Percentiles rank a stretch among this genome's conserved stretches.
phyloP scores from a whole-genome alignment of 495 filamentous ascomycete species.

The Geoglossum glabrum region DNA sequence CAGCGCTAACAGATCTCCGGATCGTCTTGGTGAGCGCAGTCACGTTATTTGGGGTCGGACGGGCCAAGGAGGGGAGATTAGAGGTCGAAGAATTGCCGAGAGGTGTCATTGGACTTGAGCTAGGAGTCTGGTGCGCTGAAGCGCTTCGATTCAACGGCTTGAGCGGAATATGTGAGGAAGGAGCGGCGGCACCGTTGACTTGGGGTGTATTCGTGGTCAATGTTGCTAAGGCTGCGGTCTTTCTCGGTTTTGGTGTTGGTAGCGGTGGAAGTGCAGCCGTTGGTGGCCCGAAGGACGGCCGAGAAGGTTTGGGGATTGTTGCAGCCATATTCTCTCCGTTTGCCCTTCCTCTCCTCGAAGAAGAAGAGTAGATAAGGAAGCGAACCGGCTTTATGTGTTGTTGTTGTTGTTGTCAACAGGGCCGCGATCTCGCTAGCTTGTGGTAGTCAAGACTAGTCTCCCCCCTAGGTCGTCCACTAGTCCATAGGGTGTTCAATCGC shows the following conservation, averaged over 20 bases:
- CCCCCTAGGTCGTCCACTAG: neutral
- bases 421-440: neutral
- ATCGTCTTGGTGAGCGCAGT: conserved; percentile 37
- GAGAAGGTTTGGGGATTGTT: conserved; percentile 42
- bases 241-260: conserved; percentile 49
- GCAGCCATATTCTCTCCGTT: conserved; percentile 28
- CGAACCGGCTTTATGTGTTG: neutral
- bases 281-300: conserved; percentile 41
- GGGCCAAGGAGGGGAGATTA: conserved; percentile 12
- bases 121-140: conserved; percentile 1
- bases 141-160: neutral
- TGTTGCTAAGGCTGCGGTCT: conserved; percentile 30
- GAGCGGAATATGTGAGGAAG: neutral
- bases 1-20: conserved; percentile 74
- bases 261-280: conserved; percentile 46
- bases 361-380: neutral
- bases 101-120: neutral
- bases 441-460: neutral
- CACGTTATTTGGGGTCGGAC: neutral
- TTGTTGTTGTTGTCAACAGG: neutral
- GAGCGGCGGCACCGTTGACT: conserved; percentile 9
- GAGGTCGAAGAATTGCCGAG: conserved; percentile 11
- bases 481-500: neutral
- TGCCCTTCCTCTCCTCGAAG: neutral
- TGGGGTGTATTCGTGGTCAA: conserved; percentile 23